A percentile compares a stretch with the other conserved stretches of the same genome.
Evolutionary conservation across 2,329 filamentous ascomycete species (phyloP).

Genomic region (Aaosphaeria arxii): DNA sequence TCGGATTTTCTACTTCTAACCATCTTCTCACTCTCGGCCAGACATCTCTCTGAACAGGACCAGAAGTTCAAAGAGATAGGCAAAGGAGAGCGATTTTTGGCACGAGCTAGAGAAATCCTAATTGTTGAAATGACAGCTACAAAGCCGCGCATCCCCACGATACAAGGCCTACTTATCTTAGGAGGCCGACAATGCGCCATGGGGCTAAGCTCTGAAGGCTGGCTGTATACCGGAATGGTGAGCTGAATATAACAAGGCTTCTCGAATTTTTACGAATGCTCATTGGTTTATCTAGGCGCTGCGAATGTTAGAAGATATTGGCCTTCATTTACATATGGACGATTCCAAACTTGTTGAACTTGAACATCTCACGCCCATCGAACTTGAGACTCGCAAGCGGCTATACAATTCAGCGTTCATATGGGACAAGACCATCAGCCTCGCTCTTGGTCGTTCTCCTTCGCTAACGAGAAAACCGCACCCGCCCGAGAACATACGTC

Average conservation of each 20-base stretch:
- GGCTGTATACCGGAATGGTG: slow-evolving; percentile 18
- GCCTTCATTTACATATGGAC: slow-evolving; percentile 9
- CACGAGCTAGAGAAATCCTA: slow-evolving; percentile 10
- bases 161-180: slow-evolving; percentile 16
- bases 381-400: slow-evolving; percentile 13
- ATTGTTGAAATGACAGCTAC: slow-evolving; percentile 9
- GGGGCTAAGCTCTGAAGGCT: slow-evolving; percentile 15
- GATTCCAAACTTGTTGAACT: slow-evolving; percentile 5
- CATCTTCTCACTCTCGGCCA: slow-evolving; percentile 15
- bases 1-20: slow-evolving; percentile 14
- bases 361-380: slow-evolving; percentile 10
- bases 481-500: not conserved
- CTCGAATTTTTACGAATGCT: not conserved
- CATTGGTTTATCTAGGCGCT: not conserved
- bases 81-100: slow-evolving; percentile 11
- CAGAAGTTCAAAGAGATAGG: slow-evolving; percentile 4
- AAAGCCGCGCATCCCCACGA: slow-evolving; percentile 14
- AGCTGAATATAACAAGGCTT: not conserved
- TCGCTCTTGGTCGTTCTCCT: slow-evolving; percentile 14
- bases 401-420: slow-evolving; percentile 12
- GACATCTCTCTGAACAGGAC: slow-evolving; percentile 11
- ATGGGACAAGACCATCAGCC: slow-evolving; percentile 19
- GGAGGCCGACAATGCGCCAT: slow-evolving; percentile 16
- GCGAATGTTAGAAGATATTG: slow-evolving; percentile 17
- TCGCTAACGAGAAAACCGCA: slow-evolving; percentile 6